A percentile compares a stretch with the other conserved stretches of the same genome.
Evolutionary conservation across 129 eudicot genomes (phyloP).

Genomic region (Flaveria bidentis): DNA sequence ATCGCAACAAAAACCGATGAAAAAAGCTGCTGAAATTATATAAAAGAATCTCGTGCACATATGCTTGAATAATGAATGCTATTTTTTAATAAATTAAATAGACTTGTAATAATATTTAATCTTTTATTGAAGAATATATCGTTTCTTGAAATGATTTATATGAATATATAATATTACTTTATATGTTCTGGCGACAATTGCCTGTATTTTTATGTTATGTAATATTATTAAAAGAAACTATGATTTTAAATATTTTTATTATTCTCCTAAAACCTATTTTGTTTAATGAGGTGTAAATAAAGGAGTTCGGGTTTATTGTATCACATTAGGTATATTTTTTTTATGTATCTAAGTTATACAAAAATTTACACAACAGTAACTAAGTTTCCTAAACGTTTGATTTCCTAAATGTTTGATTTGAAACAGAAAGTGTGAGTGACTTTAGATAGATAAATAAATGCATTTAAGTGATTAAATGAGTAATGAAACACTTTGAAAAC

Average conservation of each 20-base stretch:
- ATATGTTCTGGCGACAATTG: background rate
- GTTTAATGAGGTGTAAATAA: background rate
- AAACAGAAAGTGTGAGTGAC: no score
- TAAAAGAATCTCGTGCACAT: constrained; percentile 36
- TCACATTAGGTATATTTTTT: background rate
- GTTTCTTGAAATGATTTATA: background rate
- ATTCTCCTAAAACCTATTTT: background rate
- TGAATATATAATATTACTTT: background rate
- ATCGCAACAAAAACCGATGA: constrained; percentile 49
- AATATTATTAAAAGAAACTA: no score
- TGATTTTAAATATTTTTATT: background rate
- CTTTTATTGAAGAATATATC: background rate
- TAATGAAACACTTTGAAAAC: no score
- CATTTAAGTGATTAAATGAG: no score
- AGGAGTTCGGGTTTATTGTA: background rate
- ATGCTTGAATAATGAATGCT: constrained; percentile 8
- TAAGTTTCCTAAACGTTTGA: no score
- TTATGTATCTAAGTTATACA: background rate
- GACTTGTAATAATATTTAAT: background rate
- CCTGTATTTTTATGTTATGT: background rate
- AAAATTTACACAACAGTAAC: no score
- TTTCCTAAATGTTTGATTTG: no score
- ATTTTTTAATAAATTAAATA: background rate
- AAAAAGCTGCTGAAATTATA: constrained; percentile 41
- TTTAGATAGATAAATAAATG: no score